Evolutionary conservation across 768 basidiomycete genomes (phyloP).

Genomic region (Omphalotus guepiniiformis): DNA sequence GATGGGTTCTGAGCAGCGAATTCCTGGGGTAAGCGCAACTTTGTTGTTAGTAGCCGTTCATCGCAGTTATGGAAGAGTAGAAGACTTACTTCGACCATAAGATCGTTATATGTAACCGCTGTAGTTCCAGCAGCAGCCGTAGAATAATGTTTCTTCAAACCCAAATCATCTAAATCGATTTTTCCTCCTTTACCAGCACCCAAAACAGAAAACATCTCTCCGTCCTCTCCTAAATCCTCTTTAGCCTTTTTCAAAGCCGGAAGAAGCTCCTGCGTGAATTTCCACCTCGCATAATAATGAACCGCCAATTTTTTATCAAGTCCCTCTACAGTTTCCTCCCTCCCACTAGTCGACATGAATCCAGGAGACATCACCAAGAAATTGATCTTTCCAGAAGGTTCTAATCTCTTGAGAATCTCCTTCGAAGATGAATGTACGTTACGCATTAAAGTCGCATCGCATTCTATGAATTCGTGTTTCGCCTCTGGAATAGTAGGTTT

Average conservation of each 20-base stretch:
- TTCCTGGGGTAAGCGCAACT: background rate
- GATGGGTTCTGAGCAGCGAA: constrained; percentile 1
- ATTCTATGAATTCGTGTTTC: constrained; percentile 28
- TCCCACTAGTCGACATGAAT: constrained; percentile 23
- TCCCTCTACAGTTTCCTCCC: constrained; percentile 34
- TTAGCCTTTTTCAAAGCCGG: constrained; percentile 29
- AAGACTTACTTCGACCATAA: constrained; percentile 31
- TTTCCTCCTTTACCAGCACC: constrained; percentile 24
- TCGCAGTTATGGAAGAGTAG: background rate
- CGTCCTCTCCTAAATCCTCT: constrained; percentile 31
- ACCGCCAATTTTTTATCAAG: constrained; percentile 33
- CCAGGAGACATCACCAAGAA: constrained; percentile 33
- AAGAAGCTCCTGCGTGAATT: constrained; percentile 31
- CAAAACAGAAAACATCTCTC: constrained; percentile 32
- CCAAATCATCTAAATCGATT: constrained; percentile 31
- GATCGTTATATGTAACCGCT: constrained; percentile 29
- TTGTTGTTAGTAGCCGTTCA: background rate
- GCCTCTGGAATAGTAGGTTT: constrained; percentile 13
- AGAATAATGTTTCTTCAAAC: constrained; percentile 29
- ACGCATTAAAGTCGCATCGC: constrained; percentile 28
- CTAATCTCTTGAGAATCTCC: constrained; percentile 12
- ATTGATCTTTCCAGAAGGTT: constrained; percentile 27
- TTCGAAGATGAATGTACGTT: constrained; percentile 24
- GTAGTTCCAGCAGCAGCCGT: constrained; percentile 18
- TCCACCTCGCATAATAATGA: constrained; percentile 37